phyloP scores from a whole-genome alignment of 305 asterid genomes.

The Coffea humblotiana region DNA sequence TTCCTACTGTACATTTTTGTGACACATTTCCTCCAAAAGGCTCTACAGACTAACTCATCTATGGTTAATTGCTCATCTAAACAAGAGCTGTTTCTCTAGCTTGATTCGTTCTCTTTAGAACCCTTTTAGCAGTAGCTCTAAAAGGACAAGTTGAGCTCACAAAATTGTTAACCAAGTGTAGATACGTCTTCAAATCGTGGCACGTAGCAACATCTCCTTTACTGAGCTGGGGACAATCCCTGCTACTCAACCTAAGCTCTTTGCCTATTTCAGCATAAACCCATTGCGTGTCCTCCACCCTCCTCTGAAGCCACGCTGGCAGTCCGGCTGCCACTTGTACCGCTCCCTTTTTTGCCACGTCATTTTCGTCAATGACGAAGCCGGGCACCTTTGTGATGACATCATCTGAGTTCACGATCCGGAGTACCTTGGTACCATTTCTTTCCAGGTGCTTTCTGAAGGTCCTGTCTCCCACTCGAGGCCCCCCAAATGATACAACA shows the following conservation, averaged over 20 bases:
- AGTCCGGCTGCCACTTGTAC: conserved; percentile 19
- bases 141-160: conserved; percentile 74
- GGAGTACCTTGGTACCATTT: conserved; percentile 63
- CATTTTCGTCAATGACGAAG: conserved; percentile 49
- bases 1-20: conserved; percentile 1
- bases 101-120: conserved; percentile 33
- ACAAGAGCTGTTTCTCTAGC: conserved; percentile 14
- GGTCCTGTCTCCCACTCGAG: conserved; percentile 69
- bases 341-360: neutral
- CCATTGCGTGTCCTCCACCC: conserved; percentile 70
- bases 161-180: conserved; percentile 56
- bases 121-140: conserved; percentile 71
- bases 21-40: neutral
- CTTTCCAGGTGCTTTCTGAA: conserved; percentile 59
- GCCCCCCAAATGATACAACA: conserved; percentile 90
- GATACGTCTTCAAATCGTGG: conserved; percentile 77
- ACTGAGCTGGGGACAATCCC: conserved; percentile 51
- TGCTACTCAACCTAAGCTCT: conserved; percentile 69
- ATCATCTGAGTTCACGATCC: conserved; percentile 85
- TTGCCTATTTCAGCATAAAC: conserved; percentile 79
- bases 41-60: neutral
- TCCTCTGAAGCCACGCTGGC: conserved; percentile 51
- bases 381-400: conserved; percentile 84
- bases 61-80: neutral
- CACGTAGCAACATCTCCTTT: conserved; percentile 58